Percentiles rank a stretch among this genome's conserved stretches.
Conservation (phyloP, 371 early-diverging fungal species). For the Dichotomocladium elegans region DNA sequence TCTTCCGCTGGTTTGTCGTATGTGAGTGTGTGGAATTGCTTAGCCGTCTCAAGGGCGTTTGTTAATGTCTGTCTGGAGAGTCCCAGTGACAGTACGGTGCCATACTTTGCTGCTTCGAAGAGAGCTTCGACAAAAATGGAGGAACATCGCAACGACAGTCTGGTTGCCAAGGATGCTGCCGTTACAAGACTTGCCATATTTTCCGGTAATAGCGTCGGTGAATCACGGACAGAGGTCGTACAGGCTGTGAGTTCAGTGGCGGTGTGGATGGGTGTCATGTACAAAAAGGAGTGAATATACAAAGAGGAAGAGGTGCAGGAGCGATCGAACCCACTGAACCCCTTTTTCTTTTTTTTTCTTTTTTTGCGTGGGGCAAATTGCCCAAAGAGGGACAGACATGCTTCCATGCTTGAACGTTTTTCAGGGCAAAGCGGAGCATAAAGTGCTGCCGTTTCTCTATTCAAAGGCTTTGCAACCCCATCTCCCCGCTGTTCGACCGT, state of each 20-base stretch:
- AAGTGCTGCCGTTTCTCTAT: background rate
- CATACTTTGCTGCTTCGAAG: constrained; percentile 58
- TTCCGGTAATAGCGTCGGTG: constrained; percentile 40
- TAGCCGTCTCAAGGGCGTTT: constrained; percentile 55
- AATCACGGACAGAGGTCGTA: constrained; percentile 15
- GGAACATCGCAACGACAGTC: constrained; percentile 38
- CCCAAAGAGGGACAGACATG: no score
- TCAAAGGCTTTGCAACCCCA: background rate
- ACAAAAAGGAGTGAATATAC: background rate
- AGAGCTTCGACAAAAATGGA: constrained; percentile 46
- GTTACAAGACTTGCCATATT: constrained; percentile 40
- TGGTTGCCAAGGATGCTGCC: constrained; percentile 37
- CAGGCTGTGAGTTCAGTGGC: background rate
- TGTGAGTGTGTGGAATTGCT: constrained; percentile 44
- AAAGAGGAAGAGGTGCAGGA: background rate
- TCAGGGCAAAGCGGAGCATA: constrained; percentile 1
- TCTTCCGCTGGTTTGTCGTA: background rate
- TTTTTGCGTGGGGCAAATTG: background rate
- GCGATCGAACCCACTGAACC: background rate
- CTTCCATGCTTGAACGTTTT: background rate
- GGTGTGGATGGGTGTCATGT: background rate
- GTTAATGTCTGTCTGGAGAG: constrained; percentile 53
- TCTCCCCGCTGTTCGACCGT: background rate
- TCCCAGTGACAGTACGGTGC: constrained; percentile 56
- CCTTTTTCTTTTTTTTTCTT: background rate